Conservation (phyloP, 176 grass and related monocot species). For the Musa beccarii region DNA sequence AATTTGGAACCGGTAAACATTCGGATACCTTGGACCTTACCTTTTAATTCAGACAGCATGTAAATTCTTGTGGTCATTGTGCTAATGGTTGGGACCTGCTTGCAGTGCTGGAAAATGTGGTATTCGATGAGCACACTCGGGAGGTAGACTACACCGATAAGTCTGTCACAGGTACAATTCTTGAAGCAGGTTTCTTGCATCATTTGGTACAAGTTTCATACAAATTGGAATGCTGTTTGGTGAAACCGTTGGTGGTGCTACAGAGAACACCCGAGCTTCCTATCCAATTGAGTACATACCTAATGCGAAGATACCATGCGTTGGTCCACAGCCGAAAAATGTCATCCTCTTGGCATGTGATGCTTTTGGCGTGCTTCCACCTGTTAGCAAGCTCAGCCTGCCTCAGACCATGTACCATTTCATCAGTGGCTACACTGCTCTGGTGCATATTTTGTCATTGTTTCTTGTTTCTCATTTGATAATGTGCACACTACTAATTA, state of each 20-base stretch:
- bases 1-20: conserved; percentile 79
- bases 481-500: no score
- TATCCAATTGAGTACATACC: conserved; percentile 98
- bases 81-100: neutral
- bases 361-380: conserved; percentile 89
- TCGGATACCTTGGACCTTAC: no score
- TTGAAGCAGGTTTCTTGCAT: neutral
- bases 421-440: conserved; percentile 97
- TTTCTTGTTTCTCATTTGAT: neutral
- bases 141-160: conserved; percentile 90
- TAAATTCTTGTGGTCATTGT: neutral
- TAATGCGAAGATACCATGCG: conserved; percentile 80
- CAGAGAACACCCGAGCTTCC: conserved; percentile 91
- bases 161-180: conserved; percentile 72
- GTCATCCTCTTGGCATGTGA: conserved; percentile 95
- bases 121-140: conserved; percentile 88
- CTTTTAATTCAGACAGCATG: neutral
- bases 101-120: conserved; percentile 89
- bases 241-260: conserved; percentile 5
- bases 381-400: conserved; percentile 88
- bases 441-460: conserved; percentile 26
- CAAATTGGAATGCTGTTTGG: neutral
- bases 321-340: conserved; percentile 93
- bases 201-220: neutral
- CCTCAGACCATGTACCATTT: conserved; percentile 99